phyloP scores from a whole-genome alignment of 345 rosid genomes.

The Euphorbia peplus region DNA sequence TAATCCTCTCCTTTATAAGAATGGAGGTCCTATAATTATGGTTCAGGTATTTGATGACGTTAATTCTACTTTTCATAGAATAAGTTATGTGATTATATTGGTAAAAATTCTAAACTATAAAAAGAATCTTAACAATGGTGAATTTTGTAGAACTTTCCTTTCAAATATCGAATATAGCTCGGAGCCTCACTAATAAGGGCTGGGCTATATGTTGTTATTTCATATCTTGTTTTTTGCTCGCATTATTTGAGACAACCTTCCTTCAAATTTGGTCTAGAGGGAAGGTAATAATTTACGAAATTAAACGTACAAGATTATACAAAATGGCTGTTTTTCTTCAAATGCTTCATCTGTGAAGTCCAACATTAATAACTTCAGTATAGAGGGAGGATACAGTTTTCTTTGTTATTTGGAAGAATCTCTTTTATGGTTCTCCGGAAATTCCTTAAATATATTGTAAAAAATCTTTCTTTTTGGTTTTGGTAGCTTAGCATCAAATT shows the following conservation, averaged over 20 bases:
- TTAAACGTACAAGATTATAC: neutral
- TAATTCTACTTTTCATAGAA: neutral
- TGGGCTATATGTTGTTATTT: neutral
- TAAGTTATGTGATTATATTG: neutral
- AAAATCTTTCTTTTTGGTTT: neutral
- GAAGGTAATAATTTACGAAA: neutral
- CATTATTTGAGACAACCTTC: no score
- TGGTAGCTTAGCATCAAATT: slow-evolving; percentile 10
- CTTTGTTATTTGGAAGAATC: neutral
- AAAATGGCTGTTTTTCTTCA: neutral
- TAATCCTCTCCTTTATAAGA: slow-evolving; percentile 62
- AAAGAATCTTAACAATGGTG: neutral
- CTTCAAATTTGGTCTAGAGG: no score
- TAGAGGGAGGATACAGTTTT: neutral
- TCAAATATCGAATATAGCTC: neutral
- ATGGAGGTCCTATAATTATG: slow-evolving; percentile 91
- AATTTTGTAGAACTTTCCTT: neutral
- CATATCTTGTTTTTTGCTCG: neutral
- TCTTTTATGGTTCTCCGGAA: neutral
- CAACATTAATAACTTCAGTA: neutral
- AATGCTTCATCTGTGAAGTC: neutral
- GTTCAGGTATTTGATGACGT: slow-evolving; percentile 55
- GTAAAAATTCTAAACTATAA: no score
- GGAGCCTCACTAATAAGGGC: neutral
- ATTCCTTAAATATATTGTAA: neutral